These are phyloP conservation scores for Naganishia friedmannii DNA, from an alignment of 768 basidiomycete genomes.

Conservation along the genomic window DNA sequence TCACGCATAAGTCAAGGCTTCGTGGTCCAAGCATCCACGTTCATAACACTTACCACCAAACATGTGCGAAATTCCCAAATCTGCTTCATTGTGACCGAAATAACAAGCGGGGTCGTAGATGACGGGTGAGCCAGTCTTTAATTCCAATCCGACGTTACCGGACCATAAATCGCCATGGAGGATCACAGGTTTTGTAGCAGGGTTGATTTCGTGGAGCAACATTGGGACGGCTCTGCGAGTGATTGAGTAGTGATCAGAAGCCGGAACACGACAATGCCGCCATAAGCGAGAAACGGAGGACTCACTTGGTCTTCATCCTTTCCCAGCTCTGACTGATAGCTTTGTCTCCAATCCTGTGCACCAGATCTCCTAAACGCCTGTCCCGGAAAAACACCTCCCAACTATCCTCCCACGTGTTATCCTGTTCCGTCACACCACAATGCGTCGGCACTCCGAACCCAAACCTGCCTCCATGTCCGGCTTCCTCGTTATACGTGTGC, in stretches of 20 bases:
- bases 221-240: constrained; percentile 39
- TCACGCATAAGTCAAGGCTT: neutral
- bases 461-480: constrained; percentile 33
- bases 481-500: constrained; percentile 31
- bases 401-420: constrained; percentile 44
- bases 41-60: constrained; percentile 44
- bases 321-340: constrained; percentile 38
- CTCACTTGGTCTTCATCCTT: constrained; percentile 38
- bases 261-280: neutral
- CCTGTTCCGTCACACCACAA: constrained; percentile 48
- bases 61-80: constrained; percentile 51
- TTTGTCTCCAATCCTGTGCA: constrained; percentile 38
- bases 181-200: constrained; percentile 43
- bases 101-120: constrained; percentile 48
- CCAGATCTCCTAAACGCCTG: constrained; percentile 42
- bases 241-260: too few species aligned
- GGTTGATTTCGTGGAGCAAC: constrained; percentile 35
- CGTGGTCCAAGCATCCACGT: neutral
- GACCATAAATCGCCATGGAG: constrained; percentile 52
- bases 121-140: constrained; percentile 33
- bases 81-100: constrained; percentile 45
- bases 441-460: constrained; percentile 45
- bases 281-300: neutral
- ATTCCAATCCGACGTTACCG: constrained; percentile 46
- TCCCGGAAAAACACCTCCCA: constrained; percentile 47